These are phyloP conservation scores for Xylariaceae sp. DNA, from an alignment of 2,329 filamentous ascomycete species.

Conservation along the genomic window DNA sequence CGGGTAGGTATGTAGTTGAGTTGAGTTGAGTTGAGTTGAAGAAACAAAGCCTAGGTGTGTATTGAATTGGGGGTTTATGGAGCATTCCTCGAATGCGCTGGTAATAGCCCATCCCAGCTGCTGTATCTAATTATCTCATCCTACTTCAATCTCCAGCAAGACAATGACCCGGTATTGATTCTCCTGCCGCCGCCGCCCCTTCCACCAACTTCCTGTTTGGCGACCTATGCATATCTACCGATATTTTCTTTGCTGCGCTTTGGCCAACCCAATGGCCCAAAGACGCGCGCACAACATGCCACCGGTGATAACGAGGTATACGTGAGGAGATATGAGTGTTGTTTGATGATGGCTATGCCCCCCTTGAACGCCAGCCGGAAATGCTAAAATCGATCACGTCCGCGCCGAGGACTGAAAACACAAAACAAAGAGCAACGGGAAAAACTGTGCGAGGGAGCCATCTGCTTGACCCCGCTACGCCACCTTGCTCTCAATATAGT, in stretches of 20 bases:
- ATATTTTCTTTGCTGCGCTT: slow-evolving; percentile 11
- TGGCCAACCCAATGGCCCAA: slow-evolving; percentile 8
- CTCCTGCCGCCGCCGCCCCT: slow-evolving; percentile 4
- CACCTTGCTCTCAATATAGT: slow-evolving; percentile 1
- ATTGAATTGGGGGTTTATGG: not conserved
- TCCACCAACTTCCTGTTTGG: slow-evolving; percentile 11
- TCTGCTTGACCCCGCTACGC: not conserved
- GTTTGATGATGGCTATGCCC: slow-evolving; percentile 11
- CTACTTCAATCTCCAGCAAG: slow-evolving; percentile 7
- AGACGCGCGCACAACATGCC: slow-evolving; percentile 13
- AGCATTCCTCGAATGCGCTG: not conserved
- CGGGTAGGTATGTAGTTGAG: not conserved
- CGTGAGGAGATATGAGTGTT: slow-evolving; percentile 7
- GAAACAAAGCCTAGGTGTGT: not conserved
- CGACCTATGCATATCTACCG: slow-evolving; percentile 13
- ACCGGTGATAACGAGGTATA: slow-evolving; percentile 18
- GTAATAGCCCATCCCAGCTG: slow-evolving; percentile 7
- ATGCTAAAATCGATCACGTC: slow-evolving; percentile 13
- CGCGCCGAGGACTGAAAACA: slow-evolving; percentile 11
- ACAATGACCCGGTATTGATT: slow-evolving; percentile 6
- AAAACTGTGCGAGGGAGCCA: not conserved
- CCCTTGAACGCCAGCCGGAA: slow-evolving; percentile 18
- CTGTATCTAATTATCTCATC: slow-evolving; percentile 14
- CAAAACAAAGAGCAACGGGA: not conserved
- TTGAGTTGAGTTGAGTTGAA: not conserved